phyloP scores from a whole-genome alignment of 306 rosid species.

The Lupinus albus region DNA sequence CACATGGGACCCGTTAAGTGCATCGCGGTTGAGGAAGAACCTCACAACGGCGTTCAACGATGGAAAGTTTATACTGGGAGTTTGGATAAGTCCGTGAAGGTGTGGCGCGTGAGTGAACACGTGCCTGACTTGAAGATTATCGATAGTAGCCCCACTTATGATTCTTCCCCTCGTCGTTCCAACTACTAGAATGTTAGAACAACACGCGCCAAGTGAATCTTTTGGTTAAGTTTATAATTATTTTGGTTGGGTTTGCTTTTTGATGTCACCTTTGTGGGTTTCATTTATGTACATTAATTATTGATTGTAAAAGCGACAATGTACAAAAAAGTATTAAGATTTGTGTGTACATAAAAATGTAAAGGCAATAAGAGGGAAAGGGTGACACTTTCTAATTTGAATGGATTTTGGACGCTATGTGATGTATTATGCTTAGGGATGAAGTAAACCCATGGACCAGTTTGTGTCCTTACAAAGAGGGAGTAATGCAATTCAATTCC shows the following conservation, averaged over 20 bases:
- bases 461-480: constrained; percentile 15
- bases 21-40: constrained; percentile 58
- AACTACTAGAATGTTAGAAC: no score
- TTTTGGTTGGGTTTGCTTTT: not conserved
- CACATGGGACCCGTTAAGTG: constrained; percentile 92
- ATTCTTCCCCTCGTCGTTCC: not conserved
- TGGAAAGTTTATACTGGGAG: constrained; percentile 91
- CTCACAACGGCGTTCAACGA: constrained; percentile 15
- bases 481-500: constrained; percentile 7
- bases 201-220: no score
- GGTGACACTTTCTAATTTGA: not conserved
- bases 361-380: not conserved
- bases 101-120: constrained; percentile 81
- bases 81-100: constrained; percentile 79
- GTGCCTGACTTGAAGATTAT: constrained; percentile 48
- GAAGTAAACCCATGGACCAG: constrained; percentile 30
- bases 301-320: not conserved
- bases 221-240: no score
- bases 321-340: not conserved
- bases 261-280: not conserved
- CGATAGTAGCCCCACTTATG: not conserved
- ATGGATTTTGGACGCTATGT: constrained; percentile 27
- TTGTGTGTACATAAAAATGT: constrained; percentile 10
- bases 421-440: not conserved
- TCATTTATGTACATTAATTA: no score